A percentile compares a stretch with the other conserved stretches of the same genome.
These are phyloP conservation scores for Escallonia herrerae DNA, from an alignment of 129 eudicot species.

Conservation along the genomic window DNA sequence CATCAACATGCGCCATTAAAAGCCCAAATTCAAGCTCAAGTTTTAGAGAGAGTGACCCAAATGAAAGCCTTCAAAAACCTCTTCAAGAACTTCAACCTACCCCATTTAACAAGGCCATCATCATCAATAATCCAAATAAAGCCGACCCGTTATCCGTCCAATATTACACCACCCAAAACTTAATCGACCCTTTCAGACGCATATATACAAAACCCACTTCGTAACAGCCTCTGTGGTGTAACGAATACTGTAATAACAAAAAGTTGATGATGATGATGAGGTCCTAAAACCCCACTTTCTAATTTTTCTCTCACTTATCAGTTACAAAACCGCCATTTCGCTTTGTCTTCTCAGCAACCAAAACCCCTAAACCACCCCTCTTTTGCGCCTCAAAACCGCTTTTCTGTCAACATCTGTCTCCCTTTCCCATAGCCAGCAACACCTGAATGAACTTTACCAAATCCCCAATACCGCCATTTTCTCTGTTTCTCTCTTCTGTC, in stretches of 20 bases:
- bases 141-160: conserved; percentile 17
- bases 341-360: conserved; percentile 16
- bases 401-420: not conserved
- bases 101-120: conserved; percentile 16
- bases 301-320: conserved; percentile 37
- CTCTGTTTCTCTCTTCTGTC: not conserved
- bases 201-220: not conserved
- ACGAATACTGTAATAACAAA: not conserved
- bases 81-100: conserved; percentile 30
- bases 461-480: conserved; percentile 1
- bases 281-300: conserved; percentile 1
- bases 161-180: not conserved
- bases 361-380: not conserved
- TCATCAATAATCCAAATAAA: conserved; percentile 18
- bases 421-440: conserved; percentile 2
- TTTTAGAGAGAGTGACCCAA: not conserved
- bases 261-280: not conserved
- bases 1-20: conserved; percentile 29
- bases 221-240: conserved; percentile 13
- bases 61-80: conserved; percentile 16
- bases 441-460: conserved; percentile 3
- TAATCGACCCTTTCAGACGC: too few relatives aligned
- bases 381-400: not conserved
- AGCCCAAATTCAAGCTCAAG: conserved; percentile 3
- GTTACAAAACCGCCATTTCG: conserved; percentile 40